These are phyloP conservation scores for Sophora flavescens DNA, from an alignment of 306 rosid species.

Conservation along the genomic window DNA sequence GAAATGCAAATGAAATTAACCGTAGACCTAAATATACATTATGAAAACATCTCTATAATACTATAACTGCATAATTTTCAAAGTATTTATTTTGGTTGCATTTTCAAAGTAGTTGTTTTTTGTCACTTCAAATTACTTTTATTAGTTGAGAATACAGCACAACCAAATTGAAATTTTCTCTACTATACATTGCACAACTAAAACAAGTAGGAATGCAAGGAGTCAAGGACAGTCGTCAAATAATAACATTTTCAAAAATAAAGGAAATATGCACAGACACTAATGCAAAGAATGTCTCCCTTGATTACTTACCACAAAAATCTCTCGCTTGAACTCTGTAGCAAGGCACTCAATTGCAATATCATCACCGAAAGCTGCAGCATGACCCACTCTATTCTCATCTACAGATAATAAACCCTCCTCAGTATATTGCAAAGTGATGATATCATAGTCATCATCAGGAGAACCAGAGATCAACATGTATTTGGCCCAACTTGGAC, in stretches of 20 bases:
- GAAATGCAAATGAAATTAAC: conserved; percentile 18
- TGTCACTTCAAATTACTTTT: background rate
- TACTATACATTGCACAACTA: conserved; percentile 3
- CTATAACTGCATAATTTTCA: background rate
- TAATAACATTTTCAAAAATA: background rate
- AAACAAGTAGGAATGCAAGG: conserved; percentile 15
- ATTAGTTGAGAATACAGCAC: conserved; percentile 6
- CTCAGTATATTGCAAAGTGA: conserved; percentile 95
- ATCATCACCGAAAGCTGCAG: conserved; percentile 98
- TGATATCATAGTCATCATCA: conserved; percentile 86
- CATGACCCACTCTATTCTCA: conserved; percentile 89
- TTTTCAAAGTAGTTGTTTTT: too few species aligned
- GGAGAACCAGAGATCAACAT: conserved; percentile 91
- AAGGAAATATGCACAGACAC: conserved; percentile 9
- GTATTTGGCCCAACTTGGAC: conserved; percentile 95
- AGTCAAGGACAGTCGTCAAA: conserved; percentile 26
- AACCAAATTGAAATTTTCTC: conserved; percentile 9
- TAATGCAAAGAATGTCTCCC: conserved; percentile 14
- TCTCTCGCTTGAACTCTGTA: conserved; percentile 93
- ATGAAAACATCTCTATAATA: background rate
- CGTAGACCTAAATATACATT: background rate
- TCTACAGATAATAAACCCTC: conserved; percentile 88
- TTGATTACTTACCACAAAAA: conserved; percentile 80
- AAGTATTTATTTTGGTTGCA: too few species aligned
- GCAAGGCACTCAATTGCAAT: conserved; percentile 99